phyloP scores from a whole-genome alignment of 305 asterid species.

The Lippia alba region DNA sequence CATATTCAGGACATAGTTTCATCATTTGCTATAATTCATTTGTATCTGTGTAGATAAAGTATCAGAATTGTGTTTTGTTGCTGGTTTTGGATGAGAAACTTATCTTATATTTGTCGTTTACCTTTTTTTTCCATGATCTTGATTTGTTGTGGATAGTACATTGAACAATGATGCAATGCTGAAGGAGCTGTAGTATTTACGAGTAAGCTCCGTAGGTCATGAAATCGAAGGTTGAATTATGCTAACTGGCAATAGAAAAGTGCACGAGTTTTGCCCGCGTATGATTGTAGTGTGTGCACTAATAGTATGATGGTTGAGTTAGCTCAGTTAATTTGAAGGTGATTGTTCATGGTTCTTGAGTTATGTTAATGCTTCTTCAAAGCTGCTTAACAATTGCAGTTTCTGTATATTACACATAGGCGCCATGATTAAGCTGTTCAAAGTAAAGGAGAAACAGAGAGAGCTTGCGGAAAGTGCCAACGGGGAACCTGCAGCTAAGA shows the following conservation, averaged over 20 bases:
- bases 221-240: background rate
- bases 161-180: background rate
- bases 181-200: background rate
- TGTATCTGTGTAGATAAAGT: too few species aligned
- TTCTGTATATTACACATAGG: slow-evolving; percentile 31
- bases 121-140: background rate
- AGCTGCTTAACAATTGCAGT: slow-evolving; percentile 6
- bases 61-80: too few species aligned
- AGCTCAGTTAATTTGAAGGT: background rate
- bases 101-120: too few species aligned
- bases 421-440: slow-evolving; percentile 64
- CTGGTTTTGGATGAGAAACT: too few species aligned
- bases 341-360: background rate
- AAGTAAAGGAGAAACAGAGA: slow-evolving; percentile 68
- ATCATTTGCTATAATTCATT: too few species aligned
- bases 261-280: too few species aligned
- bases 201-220: background rate
- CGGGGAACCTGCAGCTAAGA: slow-evolving; percentile 58
- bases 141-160: background rate
- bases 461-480: slow-evolving; percentile 63
- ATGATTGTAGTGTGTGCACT: too few species aligned
- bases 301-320: too few species aligned
- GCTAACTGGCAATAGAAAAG: background rate
- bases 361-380: background rate
- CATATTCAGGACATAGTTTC: background rate